A percentile compares a stretch with the other conserved stretches of the same genome.
These are phyloP conservation scores for Pseudophaeomoniella oleicola DNA, from an alignment of 2,329 filamentous ascomycete species.

Conservation along the genomic window DNA sequence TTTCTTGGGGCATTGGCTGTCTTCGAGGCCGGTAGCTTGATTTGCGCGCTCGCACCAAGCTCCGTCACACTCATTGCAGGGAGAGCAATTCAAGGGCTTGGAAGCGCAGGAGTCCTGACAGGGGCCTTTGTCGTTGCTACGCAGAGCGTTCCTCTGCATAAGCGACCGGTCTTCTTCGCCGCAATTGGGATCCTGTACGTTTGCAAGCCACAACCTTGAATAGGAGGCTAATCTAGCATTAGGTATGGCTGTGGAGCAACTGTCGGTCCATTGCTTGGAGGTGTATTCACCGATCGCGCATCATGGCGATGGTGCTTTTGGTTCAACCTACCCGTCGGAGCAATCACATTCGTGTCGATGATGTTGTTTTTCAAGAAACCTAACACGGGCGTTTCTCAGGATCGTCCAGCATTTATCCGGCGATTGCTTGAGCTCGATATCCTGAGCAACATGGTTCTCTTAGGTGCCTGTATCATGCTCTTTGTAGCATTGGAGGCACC, in stretches of 20 bases:
- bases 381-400: not conserved
- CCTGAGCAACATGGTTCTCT: slow-evolving; percentile 44
- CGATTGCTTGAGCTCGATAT: slow-evolving; percentile 31
- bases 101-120: slow-evolving; percentile 16
- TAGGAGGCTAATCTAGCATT: slow-evolving; percentile 2
- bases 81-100: slow-evolving; percentile 17
- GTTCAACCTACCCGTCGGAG: slow-evolving; percentile 21
- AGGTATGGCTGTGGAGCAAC: slow-evolving; percentile 15
- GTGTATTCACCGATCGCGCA: slow-evolving; percentile 17
- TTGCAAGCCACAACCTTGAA: not conserved
- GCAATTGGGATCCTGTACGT: slow-evolving; percentile 11
- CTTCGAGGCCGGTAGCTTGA: slow-evolving; percentile 17
- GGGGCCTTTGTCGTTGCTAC: slow-evolving; percentile 29
- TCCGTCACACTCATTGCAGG: slow-evolving; percentile 15
- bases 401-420: slow-evolving; percentile 5
- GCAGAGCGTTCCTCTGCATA: slow-evolving; percentile 16
- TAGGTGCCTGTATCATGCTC: slow-evolving; percentile 16
- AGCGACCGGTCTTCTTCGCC: slow-evolving; percentile 19
- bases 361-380: slow-evolving; percentile 6
- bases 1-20: slow-evolving; percentile 16
- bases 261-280: slow-evolving; percentile 20
- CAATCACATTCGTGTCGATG: slow-evolving; percentile 19
- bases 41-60: slow-evolving; percentile 14
- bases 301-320: slow-evolving; percentile 18
- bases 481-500: slow-evolving; percentile 9